Base-by-base conservation (phyloP, 129 eudicot genomes). In the Solidago caesia region DNA sequence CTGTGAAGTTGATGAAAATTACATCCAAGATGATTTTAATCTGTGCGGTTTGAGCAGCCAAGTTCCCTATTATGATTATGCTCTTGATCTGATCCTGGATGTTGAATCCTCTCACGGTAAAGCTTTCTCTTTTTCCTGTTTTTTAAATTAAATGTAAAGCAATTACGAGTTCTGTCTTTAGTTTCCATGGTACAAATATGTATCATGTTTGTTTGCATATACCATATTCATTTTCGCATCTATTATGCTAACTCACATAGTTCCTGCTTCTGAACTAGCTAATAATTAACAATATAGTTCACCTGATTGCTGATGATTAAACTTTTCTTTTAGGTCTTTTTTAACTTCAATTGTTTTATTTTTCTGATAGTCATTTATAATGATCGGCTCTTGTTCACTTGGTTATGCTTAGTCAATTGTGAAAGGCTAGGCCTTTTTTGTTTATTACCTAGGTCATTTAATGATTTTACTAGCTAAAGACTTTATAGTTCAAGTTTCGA, bases 11-110 rank as follows among this genome's bases (percentile, higher is more conserved):
- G 97, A 88, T 80, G 97, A 91, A 72, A 90, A 91, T 47, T 91
- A 91, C 79, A 91, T 91, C 14, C 97, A 91, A 86, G 97, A 91
- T 85, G 97, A 91, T 85, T 91, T 91, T 68, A 91, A 91, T 68
- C 92, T 91, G 0, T 91, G 96, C 77, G 97, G 97, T 29, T 83
- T 91, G 82, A 91, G 92, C 82, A 86, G 85, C 79, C 97, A 91
- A 85, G 92, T 91, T 62, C 97, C 92, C 0, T 91, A 88, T 70
- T 91, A 88, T 64, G 97, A 91, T 74, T 88, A 88, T 82, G 97
- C 96, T 4, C 97, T 91, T 77, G 97, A 91, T 77, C 64, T 91
- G 63, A 91, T 91, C 21, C 87, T 91, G 72, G 97, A 91, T 66
- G 89, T 91, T 63, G 97, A 91, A 71, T 88, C 97, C 61, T 91